A percentile compares a stretch with the other conserved stretches of the same genome.
These are phyloP conservation scores for Cystobasidium sp. DNA, from an alignment of 1,284 basidiomycete genomes.

Conservation along the genomic window DNA sequence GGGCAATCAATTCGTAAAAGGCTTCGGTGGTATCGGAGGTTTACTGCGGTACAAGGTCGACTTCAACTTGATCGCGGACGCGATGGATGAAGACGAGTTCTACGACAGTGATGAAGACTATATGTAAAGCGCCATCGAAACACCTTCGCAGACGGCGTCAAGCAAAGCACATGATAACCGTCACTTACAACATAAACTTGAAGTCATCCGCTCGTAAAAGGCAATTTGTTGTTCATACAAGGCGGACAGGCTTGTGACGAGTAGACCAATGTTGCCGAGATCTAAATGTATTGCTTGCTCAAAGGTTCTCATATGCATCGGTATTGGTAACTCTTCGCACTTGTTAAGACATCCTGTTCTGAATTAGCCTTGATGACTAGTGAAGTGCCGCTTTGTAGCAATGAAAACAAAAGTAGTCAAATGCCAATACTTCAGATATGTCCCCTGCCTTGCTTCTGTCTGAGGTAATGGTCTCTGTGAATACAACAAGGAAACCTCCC, in stretches of 20 bases:
- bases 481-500: not conserved
- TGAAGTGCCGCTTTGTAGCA: conserved; percentile 11
- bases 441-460: not conserved
- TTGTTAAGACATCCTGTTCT: not conserved
- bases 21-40: conserved; percentile 97
- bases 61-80: conserved; percentile 67
- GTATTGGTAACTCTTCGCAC: not conserved
- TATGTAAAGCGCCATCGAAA: conserved; percentile 25
- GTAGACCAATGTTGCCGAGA: no score
- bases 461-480: not conserved
- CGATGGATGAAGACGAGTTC: conserved; percentile 49
- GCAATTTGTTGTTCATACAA: no score
- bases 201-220: not conserved
- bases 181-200: not conserved
- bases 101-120: conserved; percentile 42
- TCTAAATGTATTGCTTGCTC: no score
- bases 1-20: conserved; percentile 97
- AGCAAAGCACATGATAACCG: not conserved
- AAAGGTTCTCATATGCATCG: not conserved
- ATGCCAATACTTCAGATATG: not conserved
- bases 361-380: not conserved
- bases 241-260: no score
- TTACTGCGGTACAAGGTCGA: conserved; percentile 94
- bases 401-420: not conserved
- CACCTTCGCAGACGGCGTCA: not conserved